Base-by-base conservation (phyloP, 192 early-diverging fungal species). In the Nowakowskiella sp. region DNA sequence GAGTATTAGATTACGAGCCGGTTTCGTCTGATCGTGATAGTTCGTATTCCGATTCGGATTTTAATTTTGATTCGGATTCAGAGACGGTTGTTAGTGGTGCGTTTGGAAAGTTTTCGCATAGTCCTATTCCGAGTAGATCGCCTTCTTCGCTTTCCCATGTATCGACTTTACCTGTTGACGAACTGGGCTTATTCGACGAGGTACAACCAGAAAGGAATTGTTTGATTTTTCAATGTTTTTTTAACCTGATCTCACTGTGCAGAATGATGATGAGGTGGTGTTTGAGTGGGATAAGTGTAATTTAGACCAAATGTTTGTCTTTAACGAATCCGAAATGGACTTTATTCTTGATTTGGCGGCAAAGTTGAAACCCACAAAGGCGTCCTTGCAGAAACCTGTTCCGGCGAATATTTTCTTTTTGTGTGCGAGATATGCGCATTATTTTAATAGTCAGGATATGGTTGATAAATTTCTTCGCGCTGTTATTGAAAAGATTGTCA, bases 241-340 rank as follows among this genome's bases (percentile, higher is more conserved):
- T n/a, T n/a, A n/a, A n/a, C n/a, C n/a, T n/a, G n/a, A n/a, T n/a
- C n/a, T n/a, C n/a, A n/a, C n/a, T n/a, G n/a, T n/a, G n/a, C 19
- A 19, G 19, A 13, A 55, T 6, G 47, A 57, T 2, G 29, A 31
- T n/a, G 30, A 21, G 31, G 7, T 6, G 22, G 44, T 57, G 5
- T 91, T 88, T 66, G 74, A 85, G 49, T 97, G 89, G 90, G 78
- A 85, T 42, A 71, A 62, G 10, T 89, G 90, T 66, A 67, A 78
- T 58, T 82, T 82, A 9, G 86, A 91, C 70, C 91, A 97, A 64
- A 97, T 97, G 94, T 85, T 90, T 72, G 92, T 94, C n/a, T 91
- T 94, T 64, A 83, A 84, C 46, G 75, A 73, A 49, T 72, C 80
- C 26, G 80, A 81, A 4, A 68, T 91, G 42, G 72, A 78, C 8